Evolutionary conservation across 768 basidiomycete species (phyloP), one percentile per base, ranked within the genome.

Genomic region (Tricholoma hemisulphureum): DNA sequence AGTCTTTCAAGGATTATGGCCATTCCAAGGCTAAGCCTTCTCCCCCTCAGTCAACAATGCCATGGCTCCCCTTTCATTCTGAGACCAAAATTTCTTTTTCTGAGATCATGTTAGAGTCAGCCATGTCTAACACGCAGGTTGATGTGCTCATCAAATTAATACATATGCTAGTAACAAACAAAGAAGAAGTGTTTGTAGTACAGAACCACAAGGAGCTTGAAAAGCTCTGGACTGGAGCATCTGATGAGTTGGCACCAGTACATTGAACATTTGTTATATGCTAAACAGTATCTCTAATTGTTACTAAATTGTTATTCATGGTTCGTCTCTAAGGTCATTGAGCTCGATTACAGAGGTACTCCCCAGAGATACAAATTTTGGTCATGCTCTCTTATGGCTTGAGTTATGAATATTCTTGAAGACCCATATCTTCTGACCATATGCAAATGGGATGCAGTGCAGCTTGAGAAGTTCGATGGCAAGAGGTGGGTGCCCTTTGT

Each of bases 371-470:
- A 57, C 55, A 56, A 65, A 14, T 48, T 75, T 6, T 66, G 60
- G 41, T 58, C 51, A 9, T 57, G 62, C 2, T 55, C 66, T 6
- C 39, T 72, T 2, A 70, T 64, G 64, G 59, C 67, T 21, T 76
- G 72, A 71, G 59, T 56, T 1, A 6, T 55, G 18, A 66, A 69
- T 31, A 58, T 76, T 10, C 46, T 78, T 1, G 29, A 43, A 20
- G 66, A 77, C 34, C 63, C 62, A 0, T 24, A 32, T 0, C 61
- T 73, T 11, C 61, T 62, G 3, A 57, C 57, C 0, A 52, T 68
- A 10, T 69, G 71, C 52, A 57, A 60, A 21, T 76, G 73, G n/a
- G 69, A 75, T 69, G 74, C 73, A 5, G 39, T 66, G 41, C 55
- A 50, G 16, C 45, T 72, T 2, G 73, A 28, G 51, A 72, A 70